Evolutionary conservation across 2,329 filamentous ascomycete species (phyloP), one percentile per base, ranked within the genome.

Genomic region (Gaeumannomyces sp.): DNA sequence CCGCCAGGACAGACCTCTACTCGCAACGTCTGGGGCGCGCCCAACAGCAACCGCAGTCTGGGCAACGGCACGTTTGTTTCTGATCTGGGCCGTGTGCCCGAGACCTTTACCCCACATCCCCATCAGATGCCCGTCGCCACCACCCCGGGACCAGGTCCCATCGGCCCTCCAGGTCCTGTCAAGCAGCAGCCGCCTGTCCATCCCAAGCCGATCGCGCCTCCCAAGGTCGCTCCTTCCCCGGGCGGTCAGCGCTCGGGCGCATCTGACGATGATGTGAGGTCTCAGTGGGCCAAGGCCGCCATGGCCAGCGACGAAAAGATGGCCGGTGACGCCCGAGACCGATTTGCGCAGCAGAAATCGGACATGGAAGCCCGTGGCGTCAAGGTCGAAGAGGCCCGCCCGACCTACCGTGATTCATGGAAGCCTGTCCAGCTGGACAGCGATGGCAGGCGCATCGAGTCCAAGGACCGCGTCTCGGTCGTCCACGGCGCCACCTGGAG

Each of bases 21-120:
- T 16, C 80, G 83, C 61, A 91, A 89, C 72, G 88, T 93, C 25
- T 93, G 90, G 90, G 90, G 87, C 25, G 86, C 89, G 59, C 88
- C 87, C n/a, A 85, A 86, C 64, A 88, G 85, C 70, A 87, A 91
- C 69, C 83, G 87, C 64, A 87, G 85, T 14, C 85, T 93, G 27
- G 90, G 90, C 4, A 93, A 93, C 73, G 90, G 90, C 59, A 92
- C 89, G 0, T 93, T 93, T 71, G 86, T 84, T 65, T 81, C 85
- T 16, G 85, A 87, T 69, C 80, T 89, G 63, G 82, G 81, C 33
- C 79, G 80, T 59, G 73, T 81, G 25, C 76, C 83, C 16, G 77
- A 79, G 63, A 74, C 80, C 4, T 68, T 61, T 74, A 70, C 71
- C 11, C 66, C 76, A 4, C 74, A 75, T 45, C 70, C 75, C 29